Base-by-base conservation (phyloP, 345 rosid species). In the Eucalyptus marginata region DNA sequence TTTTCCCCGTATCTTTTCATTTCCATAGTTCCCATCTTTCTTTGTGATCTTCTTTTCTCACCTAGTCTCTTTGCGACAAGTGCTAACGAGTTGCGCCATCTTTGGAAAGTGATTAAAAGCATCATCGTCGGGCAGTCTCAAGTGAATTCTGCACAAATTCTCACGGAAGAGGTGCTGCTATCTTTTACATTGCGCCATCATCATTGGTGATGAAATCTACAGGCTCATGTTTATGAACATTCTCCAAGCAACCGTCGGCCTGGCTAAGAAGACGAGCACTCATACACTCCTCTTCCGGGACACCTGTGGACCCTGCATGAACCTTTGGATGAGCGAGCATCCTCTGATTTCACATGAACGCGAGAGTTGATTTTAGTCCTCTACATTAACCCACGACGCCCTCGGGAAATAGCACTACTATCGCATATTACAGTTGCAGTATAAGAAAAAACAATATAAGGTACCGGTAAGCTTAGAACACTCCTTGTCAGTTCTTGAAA, bases 191-290 rank as follows among this genome's bases (percentile, higher is more conserved):
- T 62, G 88, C 87, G 87, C 94, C 79, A 49, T 91, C 87, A 90
- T 90, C 90, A 13, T 27, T 47, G 51, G 71, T 20, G 59, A 56
- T 56, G 17, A 62, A 62, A 29, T 62, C 16, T 62, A 36, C 71
- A 62, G 33, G 71, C 71, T n/a, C 40, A 14, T 44, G 51, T 13
- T 6, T 22, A 4, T 40, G 10, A 85, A 22, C 49, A 13, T 4
- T 86, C 40, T 86, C 90, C 89, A 91, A 90, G 93, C 92, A 91
- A 87, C 54, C 51, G 18, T 22, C 88, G 87, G 36, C 92, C 59
- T 91, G 15, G 89, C 90, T 79, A 71, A 44, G 86, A 90, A 90
- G 93, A 90, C 91, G 89, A 90, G 93, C 88, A 90, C 89, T 52
- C 43, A 24, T 90, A 59, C 89, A 46, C 54, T 76, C 87, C 47